Conservation (phyloP, 495 filamentous ascomycete species). For the Trichoderma gamsii region DNA sequence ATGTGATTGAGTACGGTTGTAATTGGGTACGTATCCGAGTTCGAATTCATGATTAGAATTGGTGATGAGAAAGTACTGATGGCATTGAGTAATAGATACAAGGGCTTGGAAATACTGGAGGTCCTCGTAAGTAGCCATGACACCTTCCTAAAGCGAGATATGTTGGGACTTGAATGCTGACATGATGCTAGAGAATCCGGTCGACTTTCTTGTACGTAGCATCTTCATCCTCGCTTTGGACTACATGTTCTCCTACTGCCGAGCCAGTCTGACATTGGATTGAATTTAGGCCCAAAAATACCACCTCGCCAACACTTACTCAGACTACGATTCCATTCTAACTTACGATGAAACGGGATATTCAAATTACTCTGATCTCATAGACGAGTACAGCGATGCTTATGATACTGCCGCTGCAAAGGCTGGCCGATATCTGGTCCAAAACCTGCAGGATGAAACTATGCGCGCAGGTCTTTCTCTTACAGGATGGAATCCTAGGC, state of each 20-base stretch:
- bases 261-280: background rate
- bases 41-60: background rate
- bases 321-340: conserved; percentile 33
- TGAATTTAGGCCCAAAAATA: background rate
- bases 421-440: conserved; percentile 50
- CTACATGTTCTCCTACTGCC: background rate
- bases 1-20: conserved; percentile 60
- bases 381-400: conserved; percentile 48
- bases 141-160: background rate
- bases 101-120: conserved; percentile 60
- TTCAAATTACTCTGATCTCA: conserved; percentile 43
- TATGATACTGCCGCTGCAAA: conserved; percentile 46
- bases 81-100: conserved; percentile 30
- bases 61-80: background rate
- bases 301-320: background rate
- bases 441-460: conserved; percentile 60
- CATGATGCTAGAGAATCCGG: background rate
- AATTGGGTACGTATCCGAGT: conserved; percentile 51
- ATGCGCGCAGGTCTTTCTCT: conserved; percentile 53
- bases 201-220: background rate
- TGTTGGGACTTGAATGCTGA: background rate
- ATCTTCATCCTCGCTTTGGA: background rate
- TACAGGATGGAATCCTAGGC: conserved; percentile 59
- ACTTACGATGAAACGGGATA: conserved; percentile 44
- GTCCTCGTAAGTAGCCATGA: conserved; percentile 50